Conservation (phyloP, 768 basidiomycete species). For the Pleurotus ostreatus region DNA sequence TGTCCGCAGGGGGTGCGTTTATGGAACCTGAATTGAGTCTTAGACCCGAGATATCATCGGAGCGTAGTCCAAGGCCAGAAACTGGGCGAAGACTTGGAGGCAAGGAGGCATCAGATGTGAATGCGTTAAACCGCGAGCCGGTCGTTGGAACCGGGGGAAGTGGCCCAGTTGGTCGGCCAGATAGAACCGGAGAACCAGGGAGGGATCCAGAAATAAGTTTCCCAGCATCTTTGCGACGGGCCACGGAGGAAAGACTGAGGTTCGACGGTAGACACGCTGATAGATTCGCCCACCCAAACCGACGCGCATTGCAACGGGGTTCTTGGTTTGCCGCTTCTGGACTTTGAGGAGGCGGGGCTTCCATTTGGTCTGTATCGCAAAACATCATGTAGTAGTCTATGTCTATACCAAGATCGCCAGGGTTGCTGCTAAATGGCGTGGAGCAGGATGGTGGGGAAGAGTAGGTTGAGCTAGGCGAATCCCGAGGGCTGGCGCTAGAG, state of each 20-base stretch:
- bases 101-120: no score
- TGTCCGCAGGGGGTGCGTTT: no score
- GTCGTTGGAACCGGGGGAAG: no score
- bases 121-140: no score
- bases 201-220: neutral
- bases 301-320: neutral
- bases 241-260: neutral
- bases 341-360: no score
- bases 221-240: neutral
- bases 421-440: no score
- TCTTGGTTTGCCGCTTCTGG: neutral
- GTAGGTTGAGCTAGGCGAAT: neutral
- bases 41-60: no score
- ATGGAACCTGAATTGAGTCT: no score
- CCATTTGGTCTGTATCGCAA: neutral
- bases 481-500: neutral
- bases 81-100: no score
- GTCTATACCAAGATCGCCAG: neutral
- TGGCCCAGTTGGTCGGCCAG: no score
- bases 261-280: neutral
- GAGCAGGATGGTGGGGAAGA: neutral
- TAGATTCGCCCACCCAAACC: neutral
- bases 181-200: neutral
- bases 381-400: conserved; percentile 3
- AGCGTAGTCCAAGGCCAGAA: no score